These are phyloP conservation scores for Colletotrichum endophyticum DNA, from an alignment of 2,329 filamentous ascomycete species.

Conservation along the genomic window DNA sequence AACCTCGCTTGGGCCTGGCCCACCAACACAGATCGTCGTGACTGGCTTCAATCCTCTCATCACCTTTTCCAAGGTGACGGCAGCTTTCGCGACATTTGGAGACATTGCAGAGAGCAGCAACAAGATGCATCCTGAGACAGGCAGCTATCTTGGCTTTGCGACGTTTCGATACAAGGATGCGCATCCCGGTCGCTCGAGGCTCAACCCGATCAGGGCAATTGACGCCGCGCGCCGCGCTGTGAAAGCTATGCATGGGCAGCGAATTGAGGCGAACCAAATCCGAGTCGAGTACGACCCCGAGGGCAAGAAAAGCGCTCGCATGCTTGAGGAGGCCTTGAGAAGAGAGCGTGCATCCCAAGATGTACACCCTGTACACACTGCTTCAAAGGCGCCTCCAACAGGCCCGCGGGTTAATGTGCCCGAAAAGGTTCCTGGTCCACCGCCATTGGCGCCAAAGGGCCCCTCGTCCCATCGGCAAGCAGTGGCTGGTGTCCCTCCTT, in stretches of 20 bases:
- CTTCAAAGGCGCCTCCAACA: slow-evolving; percentile 37
- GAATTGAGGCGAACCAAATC: slow-evolving; percentile 78
- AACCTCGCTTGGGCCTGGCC: slow-evolving; percentile 86
- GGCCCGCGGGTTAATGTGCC: slow-evolving; percentile 37
- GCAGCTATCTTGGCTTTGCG: slow-evolving; percentile 91
- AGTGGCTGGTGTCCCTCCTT: slow-evolving; percentile 29
- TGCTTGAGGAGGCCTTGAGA: slow-evolving; percentile 77
- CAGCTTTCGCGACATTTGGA: slow-evolving; percentile 80
- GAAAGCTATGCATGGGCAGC: slow-evolving; percentile 75
- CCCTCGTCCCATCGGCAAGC: slow-evolving; percentile 65
- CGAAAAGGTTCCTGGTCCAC: slow-evolving; percentile 64
- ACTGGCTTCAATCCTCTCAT: slow-evolving; percentile 95
- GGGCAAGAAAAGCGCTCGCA: slow-evolving; percentile 78
- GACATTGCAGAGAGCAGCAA: slow-evolving; percentile 92
- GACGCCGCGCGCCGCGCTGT: slow-evolving; percentile 84
- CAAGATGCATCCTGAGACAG: slow-evolving; percentile 92
- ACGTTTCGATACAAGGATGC: slow-evolving; percentile 87
- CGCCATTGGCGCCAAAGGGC: slow-evolving; percentile 86
- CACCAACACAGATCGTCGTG: slow-evolving; percentile 88
- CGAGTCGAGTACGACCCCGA: slow-evolving; percentile 90
- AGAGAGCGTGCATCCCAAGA: slow-evolving; percentile 58
- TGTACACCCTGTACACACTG: slow-evolving; percentile 24
- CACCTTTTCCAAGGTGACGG: slow-evolving; percentile 76
- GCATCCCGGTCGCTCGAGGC: slow-evolving; percentile 56
- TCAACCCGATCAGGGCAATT: slow-evolving; percentile 67